Conservation (phyloP, 176 grass and related monocot genomes). For the Musa beccarii region DNA sequence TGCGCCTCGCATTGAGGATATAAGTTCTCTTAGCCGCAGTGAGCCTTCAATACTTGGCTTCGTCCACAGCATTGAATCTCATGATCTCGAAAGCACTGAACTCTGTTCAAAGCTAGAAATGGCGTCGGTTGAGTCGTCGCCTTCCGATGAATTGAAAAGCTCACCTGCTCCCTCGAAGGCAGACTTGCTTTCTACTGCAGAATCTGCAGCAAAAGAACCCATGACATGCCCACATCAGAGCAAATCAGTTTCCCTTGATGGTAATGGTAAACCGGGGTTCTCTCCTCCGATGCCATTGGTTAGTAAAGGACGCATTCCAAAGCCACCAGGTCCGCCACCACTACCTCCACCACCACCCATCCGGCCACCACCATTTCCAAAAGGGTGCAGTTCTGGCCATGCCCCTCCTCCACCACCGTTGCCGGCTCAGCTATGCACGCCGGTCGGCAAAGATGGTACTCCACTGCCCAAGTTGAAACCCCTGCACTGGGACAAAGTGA, state of each 20-base stretch:
- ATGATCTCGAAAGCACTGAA: not conserved
- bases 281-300: not conserved
- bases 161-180: not conserved
- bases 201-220: not conserved
- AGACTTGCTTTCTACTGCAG: not conserved
- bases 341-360: conserved; percentile 15
- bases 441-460: conserved; percentile 32
- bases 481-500: conserved; percentile 98
- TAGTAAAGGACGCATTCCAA: not conserved
- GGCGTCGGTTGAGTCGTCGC: too few species aligned
- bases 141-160: too few species aligned
- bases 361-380: conserved; percentile 11
- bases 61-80: not conserved
- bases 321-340: not conserved
- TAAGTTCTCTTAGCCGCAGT: too few species aligned
- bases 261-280: not conserved
- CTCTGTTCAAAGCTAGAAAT: not conserved
- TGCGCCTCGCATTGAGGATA: not conserved
- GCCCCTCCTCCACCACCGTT: conserved; percentile 29
- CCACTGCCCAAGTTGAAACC: conserved; percentile 87
- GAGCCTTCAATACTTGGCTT: too few species aligned
- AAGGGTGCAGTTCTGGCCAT: conserved; percentile 20
- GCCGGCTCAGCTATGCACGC: conserved; percentile 22
- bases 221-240: not conserved
- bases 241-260: not conserved